Base-by-base conservation (phyloP, 2,329 filamentous ascomycete species). In the Aspergillus tanneri region DNA sequence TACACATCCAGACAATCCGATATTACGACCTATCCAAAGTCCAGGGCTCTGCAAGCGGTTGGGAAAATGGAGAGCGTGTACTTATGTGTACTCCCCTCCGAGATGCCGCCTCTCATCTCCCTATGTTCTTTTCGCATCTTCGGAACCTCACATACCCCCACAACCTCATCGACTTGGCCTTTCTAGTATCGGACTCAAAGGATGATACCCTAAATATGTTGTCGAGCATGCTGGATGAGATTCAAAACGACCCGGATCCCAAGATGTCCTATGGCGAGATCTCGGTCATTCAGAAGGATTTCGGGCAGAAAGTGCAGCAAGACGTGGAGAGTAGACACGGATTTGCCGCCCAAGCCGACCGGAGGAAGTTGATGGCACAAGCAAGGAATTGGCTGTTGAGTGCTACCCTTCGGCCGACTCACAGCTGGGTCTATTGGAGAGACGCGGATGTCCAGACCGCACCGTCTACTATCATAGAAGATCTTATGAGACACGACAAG, bases 351-450 rank as follows among this genome's bases (percentile, higher is more conserved):
- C 93, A 99, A 72, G 93, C 93, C 19, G 88, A 86, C 58, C 82
- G 93, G 61, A 84, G 93, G 70, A 99, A 99, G 75, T 80, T 95
- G 63, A 99, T 99, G 93, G 93, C 93, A 1, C 90, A 96, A 73
- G 93, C 93, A 42, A 83, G 93, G 54, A 99, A 99, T 72, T 99
- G 93, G 93, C 78, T 99, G 43, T 74, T 99, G 47, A 96, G 90
- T 63, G 92, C 93, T 32, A 92, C 93, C 18, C 75, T 99, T 45
- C 84, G 93, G 35, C 93, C 93, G 2, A 95, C 93, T 43, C 93
- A 99, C 68, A 96, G 91, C 56, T 99, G 93, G 93, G 93, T 99
- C 8, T 99, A 99, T 68, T 99, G 93, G 93, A 85, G 93, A 71
- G 93, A 99, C 73, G 93, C 96, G 19, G 93, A 99, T 72, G 93